Evolutionary conservation across 257 asterid species (phyloP).

Genomic region (Paulownia fortunei): DNA sequence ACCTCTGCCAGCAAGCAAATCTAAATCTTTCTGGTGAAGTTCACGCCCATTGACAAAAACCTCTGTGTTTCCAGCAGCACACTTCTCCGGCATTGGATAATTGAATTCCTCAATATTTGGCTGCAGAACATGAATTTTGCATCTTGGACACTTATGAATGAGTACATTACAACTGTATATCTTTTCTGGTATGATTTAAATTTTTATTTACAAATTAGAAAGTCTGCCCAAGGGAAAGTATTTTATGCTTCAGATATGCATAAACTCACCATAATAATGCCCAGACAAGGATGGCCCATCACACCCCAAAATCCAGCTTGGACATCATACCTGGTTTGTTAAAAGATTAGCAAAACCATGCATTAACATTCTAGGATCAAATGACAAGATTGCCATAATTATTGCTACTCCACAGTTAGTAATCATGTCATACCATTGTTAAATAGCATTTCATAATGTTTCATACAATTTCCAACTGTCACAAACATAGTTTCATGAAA

Average conservation of each 20-base stretch:
- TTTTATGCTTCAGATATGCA: constrained; percentile 6
- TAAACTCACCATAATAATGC: constrained; percentile 78
- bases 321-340: constrained; percentile 70
- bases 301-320: constrained; percentile 99
- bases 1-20: constrained; percentile 81
- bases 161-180: not conserved
- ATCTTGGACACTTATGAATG: no score
- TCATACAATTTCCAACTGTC: not conserved
- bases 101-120: constrained; percentile 88
- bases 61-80: constrained; percentile 86
- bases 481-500: not conserved
- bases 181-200: constrained; percentile 4
- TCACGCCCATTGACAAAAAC: constrained; percentile 89
- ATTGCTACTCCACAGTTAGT: not conserved
- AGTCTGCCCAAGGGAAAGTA: not conserved
- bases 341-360: constrained; percentile 19
- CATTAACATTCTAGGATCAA: constrained; percentile 32
- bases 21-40: constrained; percentile 83
- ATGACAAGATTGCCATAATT: not conserved
- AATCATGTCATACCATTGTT: not conserved
- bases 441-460: not conserved
- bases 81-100: constrained; percentile 69
- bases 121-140: constrained; percentile 52
- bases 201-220: not conserved
- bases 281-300: constrained; percentile 90